A percentile compares a stretch with the other conserved stretches of the same genome.
phyloP scores from a whole-genome alignment of 1,284 basidiomycete genomes.

The Lignosus rhinocerotis region DNA sequence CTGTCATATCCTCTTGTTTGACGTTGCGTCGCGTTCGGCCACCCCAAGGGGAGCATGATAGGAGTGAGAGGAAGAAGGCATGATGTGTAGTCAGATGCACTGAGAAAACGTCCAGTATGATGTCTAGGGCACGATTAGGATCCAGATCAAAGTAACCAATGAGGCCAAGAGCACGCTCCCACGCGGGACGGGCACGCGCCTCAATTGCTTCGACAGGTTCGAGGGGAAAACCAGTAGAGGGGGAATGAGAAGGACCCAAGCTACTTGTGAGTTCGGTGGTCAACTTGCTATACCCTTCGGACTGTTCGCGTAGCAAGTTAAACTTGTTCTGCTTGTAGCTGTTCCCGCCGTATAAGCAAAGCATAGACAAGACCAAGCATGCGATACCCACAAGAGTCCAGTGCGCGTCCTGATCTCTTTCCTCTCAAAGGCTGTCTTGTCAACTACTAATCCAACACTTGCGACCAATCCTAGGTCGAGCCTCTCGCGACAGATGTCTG shows the following conservation, averaged over 20 bases:
- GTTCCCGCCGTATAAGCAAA: constrained; percentile 5
- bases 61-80: constrained; percentile 88
- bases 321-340: constrained; percentile 99
- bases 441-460: constrained; percentile 61
- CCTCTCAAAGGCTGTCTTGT: constrained; percentile 63
- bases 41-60: constrained; percentile 85
- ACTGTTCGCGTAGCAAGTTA: constrained; percentile 95
- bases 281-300: constrained; percentile 95
- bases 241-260: constrained; percentile 72
- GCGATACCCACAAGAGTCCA: constrained; percentile 67
- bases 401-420: constrained; percentile 79
- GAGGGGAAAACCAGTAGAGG: constrained; percentile 56
- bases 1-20: constrained; percentile 31
- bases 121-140: constrained; percentile 90
- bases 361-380: background rate
- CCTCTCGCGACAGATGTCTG: constrained; percentile 66
- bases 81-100: constrained; percentile 83
- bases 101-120: constrained; percentile 91
- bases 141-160: constrained; percentile 97
- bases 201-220: constrained; percentile 60
- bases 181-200: constrained; percentile 72
- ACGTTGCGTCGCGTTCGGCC: constrained; percentile 22
- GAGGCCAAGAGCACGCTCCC: constrained; percentile 85
- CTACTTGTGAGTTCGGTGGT: constrained; percentile 82
- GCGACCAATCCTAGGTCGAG: constrained; percentile 66